These are phyloP conservation scores for Septoria linicola DNA, from an alignment of 2,329 filamentous ascomycete genomes.

Conservation along the genomic window DNA sequence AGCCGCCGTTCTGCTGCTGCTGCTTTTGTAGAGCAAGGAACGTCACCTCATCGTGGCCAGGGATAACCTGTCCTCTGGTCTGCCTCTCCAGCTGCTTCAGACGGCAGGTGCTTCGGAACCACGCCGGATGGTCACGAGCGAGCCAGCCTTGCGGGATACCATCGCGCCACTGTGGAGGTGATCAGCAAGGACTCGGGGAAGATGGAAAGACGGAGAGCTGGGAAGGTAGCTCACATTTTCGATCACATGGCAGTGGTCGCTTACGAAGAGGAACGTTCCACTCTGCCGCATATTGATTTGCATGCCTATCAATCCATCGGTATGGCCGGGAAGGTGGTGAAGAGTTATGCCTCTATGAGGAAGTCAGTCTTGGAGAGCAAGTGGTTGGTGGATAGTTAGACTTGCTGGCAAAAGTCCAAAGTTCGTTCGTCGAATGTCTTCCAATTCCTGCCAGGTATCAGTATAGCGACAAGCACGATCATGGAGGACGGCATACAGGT, in stretches of 20 bases:
- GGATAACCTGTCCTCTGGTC: constrained; percentile 37
- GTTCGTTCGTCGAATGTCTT: constrained; percentile 40
- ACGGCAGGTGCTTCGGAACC: constrained; percentile 38
- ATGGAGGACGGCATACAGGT: constrained; percentile 25
- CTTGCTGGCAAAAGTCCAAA: constrained; percentile 37
- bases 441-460: constrained; percentile 33
- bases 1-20: constrained; percentile 24
- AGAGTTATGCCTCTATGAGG: constrained; percentile 35
- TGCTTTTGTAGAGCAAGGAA: constrained; percentile 28
- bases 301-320: constrained; percentile 39
- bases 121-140: constrained; percentile 39
- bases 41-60: constrained; percentile 39
- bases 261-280: constrained; percentile 39
- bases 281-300: constrained; percentile 39
- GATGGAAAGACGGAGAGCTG: background rate
- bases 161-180: constrained; percentile 34
- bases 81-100: constrained; percentile 36
- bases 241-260: constrained; percentile 40
- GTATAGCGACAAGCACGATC: background rate
- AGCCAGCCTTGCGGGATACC: constrained; percentile 41
- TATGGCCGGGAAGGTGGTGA: constrained; percentile 41
- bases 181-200: background rate
- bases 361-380: background rate
- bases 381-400: background rate
- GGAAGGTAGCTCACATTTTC: constrained; percentile 33